Evolutionary conservation across 352 stramenopile species (phyloP), one percentile per base, ranked within the genome.

Genomic region (Bremia lactucae): DNA sequence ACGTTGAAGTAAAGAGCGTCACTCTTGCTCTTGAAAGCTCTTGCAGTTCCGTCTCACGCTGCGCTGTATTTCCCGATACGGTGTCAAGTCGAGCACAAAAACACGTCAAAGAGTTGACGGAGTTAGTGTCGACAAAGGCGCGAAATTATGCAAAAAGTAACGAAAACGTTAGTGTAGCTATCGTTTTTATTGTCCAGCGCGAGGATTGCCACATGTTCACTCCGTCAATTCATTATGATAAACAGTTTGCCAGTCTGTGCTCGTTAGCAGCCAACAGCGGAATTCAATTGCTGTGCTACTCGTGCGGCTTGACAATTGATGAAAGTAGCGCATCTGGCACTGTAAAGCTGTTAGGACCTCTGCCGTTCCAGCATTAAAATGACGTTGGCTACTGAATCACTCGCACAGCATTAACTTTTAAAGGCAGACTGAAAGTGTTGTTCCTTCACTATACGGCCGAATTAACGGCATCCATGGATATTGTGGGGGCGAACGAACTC

Each of bases 1-100:
- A 87, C 46, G 66, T 88, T 16, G 79, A 91, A 56, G 79, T 91
- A 21, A 91, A 91, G 55, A 88, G 76, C 55, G 79, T 87, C 29
- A 91, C 75, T 35, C 59, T 91, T 6, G 65, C 68, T 21, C 15
- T 62, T 25, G 36, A 46, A 11, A 33, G 40, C 21, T 41, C 20
- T 11, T 46, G 26, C 15, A 22, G 40, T 1, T 26, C 8, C 29
- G 22, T 28, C 6, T 56, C 55, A 9, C 59, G 55, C 2, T 81
- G 67, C 41, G 74, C 74, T 9, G 63, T 91, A 18, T 91, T 91
- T 28, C 79, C 79, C 18, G 79, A 91, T 43, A 91, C 79, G 6
- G 59, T 84, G 24, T 89, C 76, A 2, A 68, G 57, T 22, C 72
- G 79, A 16, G 79, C 79, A 11, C 62, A 80, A 18, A 91, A 88